These are phyloP conservation scores for Coemansia sp. DNA, from an alignment of 192 early-diverging fungal genomes.

Conservation along the genomic window DNA sequence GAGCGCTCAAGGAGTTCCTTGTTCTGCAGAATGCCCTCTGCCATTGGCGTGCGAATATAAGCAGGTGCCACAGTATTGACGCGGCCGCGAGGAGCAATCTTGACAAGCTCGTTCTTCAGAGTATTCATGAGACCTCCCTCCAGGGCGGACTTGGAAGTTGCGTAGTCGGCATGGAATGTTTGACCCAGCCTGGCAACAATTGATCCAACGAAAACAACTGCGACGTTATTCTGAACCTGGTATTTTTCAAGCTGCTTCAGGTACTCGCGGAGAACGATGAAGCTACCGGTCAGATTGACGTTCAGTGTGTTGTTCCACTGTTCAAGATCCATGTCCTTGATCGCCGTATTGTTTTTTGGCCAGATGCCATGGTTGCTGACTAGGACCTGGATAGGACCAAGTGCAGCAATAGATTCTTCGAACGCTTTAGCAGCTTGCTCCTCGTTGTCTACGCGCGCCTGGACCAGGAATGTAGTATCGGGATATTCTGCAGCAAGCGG, in stretches of 20 bases:
- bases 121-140: conserved; percentile 47
- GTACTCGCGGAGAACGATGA: conserved; percentile 44
- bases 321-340: conserved; percentile 58
- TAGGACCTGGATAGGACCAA: conserved; percentile 52
- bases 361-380: conserved; percentile 61
- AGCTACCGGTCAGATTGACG: conserved; percentile 59
- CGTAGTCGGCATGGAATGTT: conserved; percentile 55
- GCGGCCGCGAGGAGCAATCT: conserved; percentile 53
- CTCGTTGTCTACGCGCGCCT: conserved; percentile 48
- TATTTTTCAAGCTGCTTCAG: conserved; percentile 23
- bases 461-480: conserved; percentile 8
- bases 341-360: conserved; percentile 39
- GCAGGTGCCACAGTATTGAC: conserved; percentile 50
- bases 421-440: conserved; percentile 23
- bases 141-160: conserved; percentile 51
- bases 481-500: conserved; percentile 35
- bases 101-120: conserved; percentile 60
- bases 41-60: conserved; percentile 64
- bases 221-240: conserved; percentile 32
- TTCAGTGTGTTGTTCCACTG: conserved; percentile 53
- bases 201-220: conserved; percentile 40
- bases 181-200: conserved; percentile 61
- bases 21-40: conserved; percentile 51
- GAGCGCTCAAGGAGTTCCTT: conserved; percentile 49
- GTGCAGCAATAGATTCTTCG: conserved; percentile 1